Conservation (phyloP, 345 rosid species). For the Mercurialis annua region DNA sequence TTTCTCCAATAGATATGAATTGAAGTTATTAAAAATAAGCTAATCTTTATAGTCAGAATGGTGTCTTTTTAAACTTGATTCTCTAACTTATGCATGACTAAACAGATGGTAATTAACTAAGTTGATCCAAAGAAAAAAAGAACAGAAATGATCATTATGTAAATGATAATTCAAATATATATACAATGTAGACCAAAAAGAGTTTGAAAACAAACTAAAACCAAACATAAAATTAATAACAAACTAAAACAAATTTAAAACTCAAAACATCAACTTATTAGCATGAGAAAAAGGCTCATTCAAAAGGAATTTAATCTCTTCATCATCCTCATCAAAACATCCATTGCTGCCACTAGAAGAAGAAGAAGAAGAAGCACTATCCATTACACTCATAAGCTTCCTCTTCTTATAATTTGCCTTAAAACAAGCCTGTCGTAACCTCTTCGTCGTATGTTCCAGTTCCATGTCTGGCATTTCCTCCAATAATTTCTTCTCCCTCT, state of each 20-base stretch:
- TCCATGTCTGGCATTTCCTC: conserved; percentile 58
- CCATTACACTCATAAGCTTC: conserved; percentile 15
- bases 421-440: conserved; percentile 74
- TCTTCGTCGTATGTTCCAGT: conserved; percentile 53
- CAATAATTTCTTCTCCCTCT: conserved; percentile 58
- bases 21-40: too few species aligned
- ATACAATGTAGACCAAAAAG: too few species aligned
- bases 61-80: too few species aligned
- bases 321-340: conserved; percentile 5
- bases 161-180: too few species aligned
- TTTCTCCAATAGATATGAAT: too few species aligned
- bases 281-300: not conserved
- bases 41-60: too few species aligned
- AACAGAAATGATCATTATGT: too few species aligned
- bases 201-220: too few species aligned
- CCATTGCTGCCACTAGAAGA: not conserved
- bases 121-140: too few species aligned
- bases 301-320: conserved; percentile 12
- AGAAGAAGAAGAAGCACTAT: not conserved
- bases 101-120: too few species aligned
- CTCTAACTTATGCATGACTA: too few species aligned
- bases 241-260: too few species aligned
- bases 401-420: conserved; percentile 79
- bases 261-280: not conserved
- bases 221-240: not conserved